Evolutionary conservation across 2,329 filamentous ascomycete genomes (phyloP), one percentile per base, ranked within the genome.

Genomic region (Leptodontidium sp.): DNA sequence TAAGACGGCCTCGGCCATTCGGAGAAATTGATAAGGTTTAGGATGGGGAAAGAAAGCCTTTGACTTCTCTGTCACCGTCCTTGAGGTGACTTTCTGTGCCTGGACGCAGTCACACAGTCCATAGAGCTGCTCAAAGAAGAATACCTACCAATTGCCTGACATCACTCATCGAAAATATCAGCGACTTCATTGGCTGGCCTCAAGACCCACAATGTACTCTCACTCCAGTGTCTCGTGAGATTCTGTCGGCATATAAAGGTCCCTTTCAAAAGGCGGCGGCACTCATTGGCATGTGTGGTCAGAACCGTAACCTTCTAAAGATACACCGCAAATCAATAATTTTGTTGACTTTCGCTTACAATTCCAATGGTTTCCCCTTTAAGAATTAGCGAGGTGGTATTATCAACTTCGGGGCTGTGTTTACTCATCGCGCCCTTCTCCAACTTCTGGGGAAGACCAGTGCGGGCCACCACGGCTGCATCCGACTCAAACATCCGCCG

Each of bases 401-500:
- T 59, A 59, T 43, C 38, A 59, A 43, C 14, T 15, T 1, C 1
- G 9, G 35, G 29, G 24, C 15, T 35, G 2, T 14, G n/a, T 24
- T 29, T 59, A 59, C 43, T 35, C 5, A 45, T n/a, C 38, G 38
- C 43, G 21, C 21, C 38, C 55, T 59, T 43, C 29, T 59, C 35
- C 15, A 17, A n/a, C 35, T 12, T 15, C 32, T 8, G 24, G 21
- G 21, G 35, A 32, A 32, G 29, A 45, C 35, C 21, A 21, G 21
- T 21, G 21, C 21, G 21, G 21, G 21, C 38, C 57, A 59, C 21
- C 35, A 11, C 57, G 57, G 57, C 21, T 59, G 57, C 38, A 43
- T 35, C 55, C 57, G 38, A 59, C 35, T 29, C 57, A 14, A 43
- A 29, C 38, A 59, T 26, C 57, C 57, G 57, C 57, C 57, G 57